These are phyloP conservation scores for Naganishia sp. DNA, from an alignment of 1,284 basidiomycete genomes.

Conservation along the genomic window DNA sequence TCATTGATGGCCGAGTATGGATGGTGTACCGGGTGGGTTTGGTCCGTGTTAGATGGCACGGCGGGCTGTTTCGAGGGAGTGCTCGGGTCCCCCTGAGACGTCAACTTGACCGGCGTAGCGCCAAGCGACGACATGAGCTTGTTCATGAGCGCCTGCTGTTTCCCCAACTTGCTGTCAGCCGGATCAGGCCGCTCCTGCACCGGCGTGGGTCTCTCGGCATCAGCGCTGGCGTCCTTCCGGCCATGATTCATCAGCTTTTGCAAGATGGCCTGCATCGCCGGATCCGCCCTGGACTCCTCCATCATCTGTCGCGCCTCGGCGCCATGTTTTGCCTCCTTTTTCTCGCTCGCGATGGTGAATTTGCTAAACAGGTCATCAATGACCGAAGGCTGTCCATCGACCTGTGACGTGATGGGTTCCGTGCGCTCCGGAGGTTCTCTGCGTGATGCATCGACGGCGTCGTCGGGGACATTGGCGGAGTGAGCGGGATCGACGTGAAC, in stretches of 20 bases:
- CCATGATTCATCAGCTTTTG: conserved; percentile 6
- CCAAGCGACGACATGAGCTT: conserved; percentile 24
- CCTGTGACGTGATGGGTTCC: conserved; percentile 7
- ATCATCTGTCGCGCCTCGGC: conserved; percentile 2
- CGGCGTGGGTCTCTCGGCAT: too few species aligned
- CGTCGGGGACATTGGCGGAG: background rate
- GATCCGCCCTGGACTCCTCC: conserved; percentile 12
- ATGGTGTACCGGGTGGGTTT: conserved; percentile 1
- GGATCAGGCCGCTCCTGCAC: background rate
- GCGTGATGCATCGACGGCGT: background rate
- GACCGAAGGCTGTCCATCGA: conserved; percentile 15
- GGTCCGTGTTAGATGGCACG: background rate
- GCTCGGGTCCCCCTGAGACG: background rate
- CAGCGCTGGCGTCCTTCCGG: background rate
- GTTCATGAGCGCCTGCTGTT: conserved; percentile 24
- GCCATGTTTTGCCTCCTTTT: conserved; percentile 18
- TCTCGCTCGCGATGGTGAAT: conserved; percentile 23
- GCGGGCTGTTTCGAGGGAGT: conserved; percentile 10
- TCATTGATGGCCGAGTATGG: conserved; percentile 19
- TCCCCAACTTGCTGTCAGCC: conserved; percentile 1
- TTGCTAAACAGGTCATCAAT: conserved; percentile 24
- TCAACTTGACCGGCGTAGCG: background rate
- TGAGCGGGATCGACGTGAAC: conserved; percentile 12
- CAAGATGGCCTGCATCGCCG: conserved; percentile 21
- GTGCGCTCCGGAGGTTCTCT: background rate